A percentile compares a stretch with the other conserved stretches of the same genome.
phyloP scores from a whole-genome alignment of 2,329 filamentous ascomycete species.

The Aureobasidium sp. region DNA sequence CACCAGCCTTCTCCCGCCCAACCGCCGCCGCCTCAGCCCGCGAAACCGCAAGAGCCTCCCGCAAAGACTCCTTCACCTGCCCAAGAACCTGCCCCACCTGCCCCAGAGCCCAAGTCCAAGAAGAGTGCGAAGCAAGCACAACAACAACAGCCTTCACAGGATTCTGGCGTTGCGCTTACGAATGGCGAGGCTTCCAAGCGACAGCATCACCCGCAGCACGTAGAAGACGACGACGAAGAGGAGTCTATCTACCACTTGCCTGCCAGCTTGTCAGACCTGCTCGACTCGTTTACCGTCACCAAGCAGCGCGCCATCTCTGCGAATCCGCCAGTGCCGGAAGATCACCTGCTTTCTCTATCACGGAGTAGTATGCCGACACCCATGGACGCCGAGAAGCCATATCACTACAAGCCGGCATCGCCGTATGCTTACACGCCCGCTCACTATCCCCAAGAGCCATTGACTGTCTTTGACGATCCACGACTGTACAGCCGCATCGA shows the following conservation, averaged over 20 bases:
- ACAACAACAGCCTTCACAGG: slow-evolving; percentile 29
- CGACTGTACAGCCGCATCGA: slow-evolving; percentile 83
- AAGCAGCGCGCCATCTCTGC: slow-evolving; percentile 60
- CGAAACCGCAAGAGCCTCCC: slow-evolving; percentile 24
- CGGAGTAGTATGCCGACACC: slow-evolving; percentile 67
- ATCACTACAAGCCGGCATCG: slow-evolving; percentile 75
- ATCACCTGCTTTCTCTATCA: slow-evolving; percentile 69
- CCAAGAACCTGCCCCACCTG: slow-evolving; percentile 4
- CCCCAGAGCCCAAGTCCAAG: slow-evolving; percentile 8
- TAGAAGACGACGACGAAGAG: slow-evolving; percentile 46
- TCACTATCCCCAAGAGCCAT: slow-evolving; percentile 88
- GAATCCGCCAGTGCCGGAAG: slow-evolving; percentile 51
- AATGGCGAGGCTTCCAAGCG: slow-evolving; percentile 48
- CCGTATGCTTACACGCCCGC: slow-evolving; percentile 66
- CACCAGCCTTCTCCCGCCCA: slow-evolving; percentile 30
- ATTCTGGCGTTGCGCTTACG: slow-evolving; percentile 34
- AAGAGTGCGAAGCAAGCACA: slow-evolving; percentile 25
- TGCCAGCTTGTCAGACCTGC: slow-evolving; percentile 76
- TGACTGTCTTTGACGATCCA: slow-evolving; percentile 85
- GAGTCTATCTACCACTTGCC: slow-evolving; percentile 93
- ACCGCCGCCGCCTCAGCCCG: slow-evolving; percentile 22
- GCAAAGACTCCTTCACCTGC: slow-evolving; percentile 19
- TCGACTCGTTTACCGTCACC: slow-evolving; percentile 82
- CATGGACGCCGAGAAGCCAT: slow-evolving; percentile 72
- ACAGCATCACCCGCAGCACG: not conserved